phyloP scores from a whole-genome alignment of 1,139 yeast genomes.

The Candida dubliniensis region DNA sequence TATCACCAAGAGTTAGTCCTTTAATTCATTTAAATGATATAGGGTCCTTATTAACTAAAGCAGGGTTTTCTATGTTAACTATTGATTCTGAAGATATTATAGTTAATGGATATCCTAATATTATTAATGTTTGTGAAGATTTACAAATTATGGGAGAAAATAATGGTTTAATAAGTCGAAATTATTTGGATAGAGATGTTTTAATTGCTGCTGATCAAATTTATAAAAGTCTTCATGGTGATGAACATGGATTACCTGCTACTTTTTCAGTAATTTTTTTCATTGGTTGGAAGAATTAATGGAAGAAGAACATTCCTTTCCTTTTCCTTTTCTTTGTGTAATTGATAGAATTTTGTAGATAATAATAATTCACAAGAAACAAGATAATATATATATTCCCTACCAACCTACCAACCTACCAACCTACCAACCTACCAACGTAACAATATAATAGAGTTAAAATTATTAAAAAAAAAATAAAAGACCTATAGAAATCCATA shows the following conservation, averaged over 20 bases:
- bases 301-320: background rate
- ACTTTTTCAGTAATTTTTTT: constrained; percentile 76
- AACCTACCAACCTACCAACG: background rate
- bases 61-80: constrained; percentile 78
- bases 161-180: constrained; percentile 62
- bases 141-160: constrained; percentile 84
- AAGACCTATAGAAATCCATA: background rate
- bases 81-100: constrained; percentile 83
- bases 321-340: background rate
- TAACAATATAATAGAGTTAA: background rate
- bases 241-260: constrained; percentile 52
- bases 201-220: constrained; percentile 75
- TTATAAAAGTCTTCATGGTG: constrained; percentile 71
- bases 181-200: constrained; percentile 60
- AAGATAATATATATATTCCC: background rate
- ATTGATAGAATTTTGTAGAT: background rate
- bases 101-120: constrained; percentile 76
- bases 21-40: constrained; percentile 77
- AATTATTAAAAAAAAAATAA: background rate
- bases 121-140: constrained; percentile 66
- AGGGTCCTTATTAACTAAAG: constrained; percentile 68
- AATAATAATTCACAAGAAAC: too few species aligned
- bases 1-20: constrained; percentile 80
- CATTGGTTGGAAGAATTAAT: constrained; percentile 81
- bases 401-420: background rate